Conservation (phyloP, 176 grass and related monocot genomes). For the Aegilops umbellulata region DNA sequence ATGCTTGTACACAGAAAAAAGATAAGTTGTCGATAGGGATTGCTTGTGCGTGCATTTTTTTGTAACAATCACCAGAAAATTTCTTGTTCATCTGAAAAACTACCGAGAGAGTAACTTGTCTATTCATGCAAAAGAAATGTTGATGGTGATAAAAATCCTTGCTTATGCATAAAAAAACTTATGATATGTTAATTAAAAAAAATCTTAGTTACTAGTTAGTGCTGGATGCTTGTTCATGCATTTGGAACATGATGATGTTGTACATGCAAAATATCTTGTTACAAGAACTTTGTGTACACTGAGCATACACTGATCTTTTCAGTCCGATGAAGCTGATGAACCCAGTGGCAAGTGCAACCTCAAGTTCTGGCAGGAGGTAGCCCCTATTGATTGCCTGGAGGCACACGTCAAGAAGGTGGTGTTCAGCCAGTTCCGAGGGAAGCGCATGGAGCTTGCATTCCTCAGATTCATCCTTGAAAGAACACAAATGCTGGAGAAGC, state of each 20-base stretch:
- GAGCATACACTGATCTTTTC: background rate
- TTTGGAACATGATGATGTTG: background rate
- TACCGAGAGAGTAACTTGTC: too few relatives aligned
- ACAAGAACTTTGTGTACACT: background rate
- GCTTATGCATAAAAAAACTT: background rate
- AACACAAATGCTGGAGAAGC: conserved; percentile 7
- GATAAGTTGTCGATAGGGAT: background rate
- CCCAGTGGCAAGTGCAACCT: conserved; percentile 37
- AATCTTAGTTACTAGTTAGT: background rate
- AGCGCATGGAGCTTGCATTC: conserved; percentile 23
- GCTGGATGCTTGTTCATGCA: background rate
- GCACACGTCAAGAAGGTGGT: conserved; percentile 32
- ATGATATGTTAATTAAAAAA: background rate
- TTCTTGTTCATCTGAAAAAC: background rate
- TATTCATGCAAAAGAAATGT: background rate
- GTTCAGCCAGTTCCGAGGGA: conserved; percentile 27
- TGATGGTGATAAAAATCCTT: background rate
- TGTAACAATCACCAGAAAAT: background rate
- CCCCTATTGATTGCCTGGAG: conserved; percentile 27
- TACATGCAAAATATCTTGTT: background rate
- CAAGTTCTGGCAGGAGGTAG: conserved; percentile 42
- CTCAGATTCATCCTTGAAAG: conserved; percentile 37
- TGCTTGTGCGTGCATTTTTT: background rate
- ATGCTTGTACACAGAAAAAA: background rate
- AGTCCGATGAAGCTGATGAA: conserved; percentile 29